A percentile compares a stretch with the other conserved stretches of the same genome.
These are phyloP conservation scores for Metarhizium humberi DNA, from an alignment of 2,329 filamentous ascomycete species.

Conservation along the genomic window DNA sequence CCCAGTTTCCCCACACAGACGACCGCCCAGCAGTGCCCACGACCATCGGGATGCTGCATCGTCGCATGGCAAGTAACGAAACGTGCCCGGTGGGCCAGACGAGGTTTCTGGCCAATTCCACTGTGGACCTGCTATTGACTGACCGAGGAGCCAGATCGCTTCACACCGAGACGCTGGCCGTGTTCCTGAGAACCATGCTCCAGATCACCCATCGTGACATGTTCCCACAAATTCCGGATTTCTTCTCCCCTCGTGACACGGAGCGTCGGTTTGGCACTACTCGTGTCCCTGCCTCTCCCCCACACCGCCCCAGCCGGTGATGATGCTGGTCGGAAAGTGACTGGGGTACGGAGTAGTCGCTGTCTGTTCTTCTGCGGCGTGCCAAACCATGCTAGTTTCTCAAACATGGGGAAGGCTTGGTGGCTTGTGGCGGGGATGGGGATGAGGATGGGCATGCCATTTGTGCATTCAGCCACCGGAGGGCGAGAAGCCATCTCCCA, in stretches of 20 bases:
- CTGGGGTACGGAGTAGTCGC: background rate
- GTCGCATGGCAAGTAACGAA: background rate
- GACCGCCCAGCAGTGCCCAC: no score
- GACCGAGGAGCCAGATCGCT: background rate
- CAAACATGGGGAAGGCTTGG: background rate
- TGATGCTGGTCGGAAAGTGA: background rate
- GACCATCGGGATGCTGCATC: background rate
- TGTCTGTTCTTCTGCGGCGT: background rate
- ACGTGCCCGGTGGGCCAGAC: background rate
- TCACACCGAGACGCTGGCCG: background rate
- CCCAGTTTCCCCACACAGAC: no score
- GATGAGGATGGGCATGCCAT: background rate
- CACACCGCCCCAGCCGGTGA: background rate
- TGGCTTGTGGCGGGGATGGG: background rate
- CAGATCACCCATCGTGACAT: background rate
- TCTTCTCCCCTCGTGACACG: slow-evolving; percentile 1
- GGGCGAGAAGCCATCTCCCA: no score
- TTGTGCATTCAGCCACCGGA: background rate
- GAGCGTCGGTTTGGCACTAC: no score
- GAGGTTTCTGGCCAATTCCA: no score
- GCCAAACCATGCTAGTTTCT: background rate
- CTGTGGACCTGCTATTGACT: background rate
- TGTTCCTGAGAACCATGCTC: background rate
- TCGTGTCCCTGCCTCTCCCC: background rate
- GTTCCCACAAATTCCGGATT: background rate